Evolutionary conservation across 352 stramenopile genomes (phyloP).

Genomic region (Phytophthora palmivora): DNA sequence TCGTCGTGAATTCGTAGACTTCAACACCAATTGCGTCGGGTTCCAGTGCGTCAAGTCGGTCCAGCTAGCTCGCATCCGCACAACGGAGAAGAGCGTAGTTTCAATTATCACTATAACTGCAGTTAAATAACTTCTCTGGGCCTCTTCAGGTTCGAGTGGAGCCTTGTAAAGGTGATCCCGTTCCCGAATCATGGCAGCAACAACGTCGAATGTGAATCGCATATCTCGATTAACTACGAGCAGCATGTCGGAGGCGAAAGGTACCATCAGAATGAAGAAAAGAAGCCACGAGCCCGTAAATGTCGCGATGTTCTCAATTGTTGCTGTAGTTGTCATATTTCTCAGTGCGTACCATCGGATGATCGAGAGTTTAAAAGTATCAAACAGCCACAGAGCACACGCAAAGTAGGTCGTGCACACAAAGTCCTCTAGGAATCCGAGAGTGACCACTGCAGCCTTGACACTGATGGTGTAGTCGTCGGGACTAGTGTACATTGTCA

Average conservation of each 20-base stretch:
- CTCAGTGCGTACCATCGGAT: too few species aligned
- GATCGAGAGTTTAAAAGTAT: neutral
- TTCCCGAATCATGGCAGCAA: neutral
- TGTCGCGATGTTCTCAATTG: neutral
- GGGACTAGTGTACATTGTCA: conserved; percentile 2
- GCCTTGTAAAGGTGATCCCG: too few species aligned
- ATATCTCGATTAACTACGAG: conserved; percentile 4
- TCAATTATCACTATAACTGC: too few species aligned
- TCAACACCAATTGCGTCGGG: too few species aligned
- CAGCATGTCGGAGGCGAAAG: conserved; percentile 1
- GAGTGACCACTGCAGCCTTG: neutral
- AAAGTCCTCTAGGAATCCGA: conserved; percentile 16
- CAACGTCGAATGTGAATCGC: neutral
- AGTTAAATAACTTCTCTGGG: too few species aligned
- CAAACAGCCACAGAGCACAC: neutral
- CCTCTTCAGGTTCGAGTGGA: too few species aligned
- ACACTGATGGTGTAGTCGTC: conserved; percentile 6
- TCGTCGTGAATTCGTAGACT: too few species aligned
- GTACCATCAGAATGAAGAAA: conserved; percentile 1
- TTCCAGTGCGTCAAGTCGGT: too few species aligned
- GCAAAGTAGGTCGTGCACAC: conserved; percentile 12
- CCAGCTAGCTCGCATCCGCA: too few species aligned
- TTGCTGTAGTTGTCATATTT: too few species aligned
- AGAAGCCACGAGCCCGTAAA: conserved; percentile 3
- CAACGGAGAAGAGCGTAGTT: too few species aligned